Evolutionary conservation across 2,329 filamentous ascomycete species (phyloP), one percentile per base, ranked within the genome.

Genomic region (Xylariaceae sp.): DNA sequence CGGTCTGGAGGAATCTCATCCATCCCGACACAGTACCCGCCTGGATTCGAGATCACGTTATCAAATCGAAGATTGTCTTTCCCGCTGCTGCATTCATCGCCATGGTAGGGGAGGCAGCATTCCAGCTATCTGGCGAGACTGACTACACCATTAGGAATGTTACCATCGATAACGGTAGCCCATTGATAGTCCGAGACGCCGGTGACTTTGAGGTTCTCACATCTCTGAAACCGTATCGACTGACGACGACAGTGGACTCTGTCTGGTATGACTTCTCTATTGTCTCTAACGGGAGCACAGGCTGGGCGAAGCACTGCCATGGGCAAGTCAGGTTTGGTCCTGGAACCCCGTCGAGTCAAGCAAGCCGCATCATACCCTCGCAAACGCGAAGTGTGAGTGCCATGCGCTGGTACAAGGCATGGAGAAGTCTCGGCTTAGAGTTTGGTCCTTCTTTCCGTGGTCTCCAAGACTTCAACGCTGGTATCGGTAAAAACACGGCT

Each of bases 31-130:
- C 4, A 4, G 26, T 26, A 8, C 26, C 26, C 26, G n/a, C 74
- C 0, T 81, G 78, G 78, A 51, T 77, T 1, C 57, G 59, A 0
- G 72, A 77, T 43, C 76, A 81, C 56, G 65, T 64, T 18, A 55
- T 80, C 1, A 63, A 69, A 1, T 63, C 63, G 0, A 61, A 72
- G 5, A 59, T 73, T 2, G 62, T 79, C 1, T 76, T 76, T 39
- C 77, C 77, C 0, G 69, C 56, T 1, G 70, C 76, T 0, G 75
- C 68, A 0, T 78, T 74, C 51, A 42, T 78, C 0, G 64, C 68
- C 10, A 76, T 78, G 68, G 71, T 68, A 2, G 68, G 72, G 2
- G 74, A 77, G 57, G 75, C 74, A 4, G 64, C 66, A 1, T 47
- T 52, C 19, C 63, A 67, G 42, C 26, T 26, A 5, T 26, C 8